Evolutionary conservation across 305 asterid genomes (phyloP).

Genomic region (Euphrasia arctica): DNA sequence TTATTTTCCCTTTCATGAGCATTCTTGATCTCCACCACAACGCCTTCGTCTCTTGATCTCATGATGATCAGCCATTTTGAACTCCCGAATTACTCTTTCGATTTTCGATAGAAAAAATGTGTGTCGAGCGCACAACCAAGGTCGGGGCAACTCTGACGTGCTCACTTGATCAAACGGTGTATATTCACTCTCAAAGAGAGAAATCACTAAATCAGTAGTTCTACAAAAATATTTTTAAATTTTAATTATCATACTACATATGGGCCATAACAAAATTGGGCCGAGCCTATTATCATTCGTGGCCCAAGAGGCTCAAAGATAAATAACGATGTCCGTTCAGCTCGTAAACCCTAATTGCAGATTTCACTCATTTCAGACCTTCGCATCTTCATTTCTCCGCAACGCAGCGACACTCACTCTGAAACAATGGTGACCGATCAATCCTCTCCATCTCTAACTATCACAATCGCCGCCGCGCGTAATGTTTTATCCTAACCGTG

Average conservation of each 20-base stretch:
- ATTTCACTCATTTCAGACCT: conserved; percentile 13
- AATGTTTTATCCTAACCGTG: neutral
- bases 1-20: no score
- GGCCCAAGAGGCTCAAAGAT: conserved; percentile 7
- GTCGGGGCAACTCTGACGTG: no score
- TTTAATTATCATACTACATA: neutral
- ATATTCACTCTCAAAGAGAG: no score
- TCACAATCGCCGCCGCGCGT: neutral
- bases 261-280: neutral
- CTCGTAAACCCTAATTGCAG: conserved; percentile 35
- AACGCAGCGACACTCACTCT: neutral
- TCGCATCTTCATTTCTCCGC: neutral
- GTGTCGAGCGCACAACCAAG: no score
- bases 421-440: conserved; percentile 34
- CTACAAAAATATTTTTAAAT: no score
- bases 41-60: no score
- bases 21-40: no score
- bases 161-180: no score
- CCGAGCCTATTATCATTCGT: neutral
- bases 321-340: neutral
- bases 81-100: no score
- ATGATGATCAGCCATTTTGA: no score
- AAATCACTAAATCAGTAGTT: no score
- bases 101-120: no score
- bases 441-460: neutral